Evolutionary conservation across 495 filamentous ascomycete genomes (phyloP), one percentile per base, ranked within the genome.

Genomic region (Penicillium bovifimosum): DNA sequence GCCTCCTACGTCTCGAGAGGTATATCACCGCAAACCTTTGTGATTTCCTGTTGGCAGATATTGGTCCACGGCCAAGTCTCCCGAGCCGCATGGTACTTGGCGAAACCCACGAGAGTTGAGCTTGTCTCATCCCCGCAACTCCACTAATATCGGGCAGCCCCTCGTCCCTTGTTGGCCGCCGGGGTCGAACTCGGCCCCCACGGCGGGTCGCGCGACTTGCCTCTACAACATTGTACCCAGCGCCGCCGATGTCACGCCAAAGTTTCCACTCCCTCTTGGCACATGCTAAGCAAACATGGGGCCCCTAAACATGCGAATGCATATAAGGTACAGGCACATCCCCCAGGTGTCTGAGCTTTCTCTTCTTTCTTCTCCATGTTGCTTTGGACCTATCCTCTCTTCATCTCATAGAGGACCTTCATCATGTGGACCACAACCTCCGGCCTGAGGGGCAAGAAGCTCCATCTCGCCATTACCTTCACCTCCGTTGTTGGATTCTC

Each of bases 401-500:
- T 36, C 32, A 29, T 47, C 33, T 35, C 9, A 17, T 27, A 36
- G 33, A 38, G 46, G 33, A 10, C 14, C 0, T 48, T 48, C 34
- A 39, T 38, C 46, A 73, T 73, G 70, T 72, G 70, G 70, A 73
- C 70, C 51, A 63, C 60, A 29, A 70, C 68, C 18, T 58, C 45
- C 29, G 70, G 70, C 57, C 47, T 70, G 6, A 55, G 64, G 57
- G 70, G 70, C 63, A 58, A 58, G 45, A 53, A 59, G 53, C 70
- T 74, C 55, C 67, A 61, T 41, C 16, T 63, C 11, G 61, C 59
- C 47, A 72, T 74, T 58, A 74, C 70, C 44, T 53, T 70, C 50
- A 69, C 62, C 20, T 70, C 70, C 46, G 67, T 71, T 9, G 81
- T 82, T 8, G 86, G 85, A 24, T 88, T 89, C 68, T 74, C 87